A percentile compares a stretch with the other conserved stretches of the same genome.
phyloP scores from a whole-genome alignment of 2,329 filamentous ascomycete species.

The Aspergillus caelatus region DNA sequence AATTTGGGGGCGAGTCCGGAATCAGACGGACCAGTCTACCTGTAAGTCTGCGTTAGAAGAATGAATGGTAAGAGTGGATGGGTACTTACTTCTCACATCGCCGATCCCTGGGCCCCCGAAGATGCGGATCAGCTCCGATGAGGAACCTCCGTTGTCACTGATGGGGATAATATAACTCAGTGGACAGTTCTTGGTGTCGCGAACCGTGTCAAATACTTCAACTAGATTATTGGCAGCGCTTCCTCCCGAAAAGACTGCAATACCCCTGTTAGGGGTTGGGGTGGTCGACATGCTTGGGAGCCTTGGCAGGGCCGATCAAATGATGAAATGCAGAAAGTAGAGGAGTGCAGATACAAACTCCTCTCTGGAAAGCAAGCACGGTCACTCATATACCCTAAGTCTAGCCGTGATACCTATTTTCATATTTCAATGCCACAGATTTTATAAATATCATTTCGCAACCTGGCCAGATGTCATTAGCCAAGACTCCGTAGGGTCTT shows the following conservation, averaged over 20 bases:
- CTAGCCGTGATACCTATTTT: too few species aligned
- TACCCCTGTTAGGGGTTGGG: slow-evolving; percentile 49
- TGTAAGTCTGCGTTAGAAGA: slow-evolving; percentile 37
- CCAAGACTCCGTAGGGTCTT: background rate
- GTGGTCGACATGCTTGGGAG: slow-evolving; percentile 14
- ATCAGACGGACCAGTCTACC: slow-evolving; percentile 89
- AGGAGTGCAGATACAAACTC: background rate
- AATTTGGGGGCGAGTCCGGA: slow-evolving; percentile 62
- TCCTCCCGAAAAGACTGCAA: slow-evolving; percentile 88
- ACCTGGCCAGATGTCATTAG: background rate
- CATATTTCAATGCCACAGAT: background rate
- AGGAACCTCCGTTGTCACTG: slow-evolving; percentile 92
- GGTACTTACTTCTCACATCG: slow-evolving; percentile 68
- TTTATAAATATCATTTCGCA: slow-evolving; percentile 2
- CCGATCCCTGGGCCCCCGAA: slow-evolving; percentile 90
- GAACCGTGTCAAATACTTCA: slow-evolving; percentile 76
- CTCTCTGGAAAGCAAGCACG: background rate
- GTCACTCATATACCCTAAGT: background rate
- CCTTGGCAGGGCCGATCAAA: background rate
- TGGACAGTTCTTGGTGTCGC: slow-evolving; percentile 65
- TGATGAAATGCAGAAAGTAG: background rate
- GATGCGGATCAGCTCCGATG: slow-evolving; percentile 88
- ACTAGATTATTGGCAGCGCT: slow-evolving; percentile 94
- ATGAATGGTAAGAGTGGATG: background rate
- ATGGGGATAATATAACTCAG: slow-evolving; percentile 91